A percentile compares a stretch with the other conserved stretches of the same genome.
These are phyloP conservation scores for Suillus variegatus DNA, from an alignment of 768 basidiomycete genomes.

Conservation along the genomic window DNA sequence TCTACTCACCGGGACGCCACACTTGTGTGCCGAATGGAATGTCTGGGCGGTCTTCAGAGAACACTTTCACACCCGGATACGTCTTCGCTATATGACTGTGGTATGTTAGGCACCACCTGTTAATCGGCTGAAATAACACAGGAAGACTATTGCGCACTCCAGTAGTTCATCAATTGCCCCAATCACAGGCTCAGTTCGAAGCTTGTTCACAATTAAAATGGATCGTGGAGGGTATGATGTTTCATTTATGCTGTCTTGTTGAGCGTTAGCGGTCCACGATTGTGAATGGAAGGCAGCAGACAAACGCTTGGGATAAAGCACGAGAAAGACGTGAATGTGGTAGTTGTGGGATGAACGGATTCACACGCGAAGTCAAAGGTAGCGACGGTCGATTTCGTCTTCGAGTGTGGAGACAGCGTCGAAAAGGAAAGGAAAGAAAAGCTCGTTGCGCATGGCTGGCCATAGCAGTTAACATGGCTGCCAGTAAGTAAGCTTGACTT, in stretches of 20 bases:
- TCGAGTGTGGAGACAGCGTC: neutral
- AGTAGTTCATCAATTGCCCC: constrained; percentile 76
- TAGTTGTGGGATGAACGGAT: neutral
- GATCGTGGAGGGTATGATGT: constrained; percentile 49
- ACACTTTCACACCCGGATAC: constrained; percentile 64
- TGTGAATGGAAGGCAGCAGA: neutral
- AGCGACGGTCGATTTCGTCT: neutral
- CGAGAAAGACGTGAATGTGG: neutral
- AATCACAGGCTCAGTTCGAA: constrained; percentile 75
- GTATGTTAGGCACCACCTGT: constrained; percentile 8
- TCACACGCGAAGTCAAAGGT: neutral
- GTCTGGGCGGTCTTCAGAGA: constrained; percentile 66
- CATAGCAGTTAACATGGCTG: neutral
- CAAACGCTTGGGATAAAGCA: constrained; percentile 8
- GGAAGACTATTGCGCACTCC: constrained; percentile 43
- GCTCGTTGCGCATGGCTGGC: neutral
- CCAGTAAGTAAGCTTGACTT: neutral
- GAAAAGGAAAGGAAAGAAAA: neutral
- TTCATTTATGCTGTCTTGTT: constrained; percentile 25
- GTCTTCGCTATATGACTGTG: constrained; percentile 55
- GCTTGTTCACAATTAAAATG: constrained; percentile 79
- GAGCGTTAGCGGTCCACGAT: constrained; percentile 23
- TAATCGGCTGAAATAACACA: neutral
- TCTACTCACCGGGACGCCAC: constrained; percentile 60
- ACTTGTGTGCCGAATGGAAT: constrained; percentile 64